Evolutionary conservation across 805 yeast genomes (phyloP).

Genomic region (Starmerella vaccinii): DNA sequence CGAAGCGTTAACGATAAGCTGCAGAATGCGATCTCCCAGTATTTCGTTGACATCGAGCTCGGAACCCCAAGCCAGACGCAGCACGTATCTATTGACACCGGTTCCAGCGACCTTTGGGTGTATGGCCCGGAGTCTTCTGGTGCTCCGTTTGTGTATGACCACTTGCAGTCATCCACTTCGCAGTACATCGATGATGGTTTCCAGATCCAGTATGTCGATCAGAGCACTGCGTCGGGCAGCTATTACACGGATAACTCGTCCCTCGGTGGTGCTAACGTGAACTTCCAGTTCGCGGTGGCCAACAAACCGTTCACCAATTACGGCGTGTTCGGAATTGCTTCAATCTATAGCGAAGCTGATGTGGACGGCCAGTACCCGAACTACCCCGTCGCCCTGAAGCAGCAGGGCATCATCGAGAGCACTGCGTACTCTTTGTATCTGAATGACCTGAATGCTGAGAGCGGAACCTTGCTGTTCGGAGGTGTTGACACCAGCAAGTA

Average conservation of each 20-base stretch:
- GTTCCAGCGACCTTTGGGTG: conserved; percentile 3
- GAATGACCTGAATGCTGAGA: conserved; percentile 25
- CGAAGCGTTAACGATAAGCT: background rate
- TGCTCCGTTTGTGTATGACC: background rate
- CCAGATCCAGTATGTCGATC: background rate
- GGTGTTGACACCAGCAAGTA: conserved; percentile 46
- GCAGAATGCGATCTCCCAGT: background rate
- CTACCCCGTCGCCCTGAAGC: conserved; percentile 30
- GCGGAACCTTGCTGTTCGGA: conserved; percentile 37
- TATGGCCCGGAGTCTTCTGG: conserved; percentile 26
- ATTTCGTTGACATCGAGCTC: conserved; percentile 24
- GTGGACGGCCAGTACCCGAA: conserved; percentile 22
- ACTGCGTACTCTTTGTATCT: conserved; percentile 42
- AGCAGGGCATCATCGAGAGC: conserved; percentile 35
- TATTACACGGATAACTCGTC: background rate
- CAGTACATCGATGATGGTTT: background rate
- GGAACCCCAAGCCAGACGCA: conserved; percentile 53
- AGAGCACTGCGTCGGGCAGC: background rate
- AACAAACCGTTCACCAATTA: background rate
- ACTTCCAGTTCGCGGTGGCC: background rate
- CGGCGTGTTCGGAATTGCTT: conserved; percentile 30
- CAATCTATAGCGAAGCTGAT: conserved; percentile 13
- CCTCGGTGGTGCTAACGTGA: background rate
- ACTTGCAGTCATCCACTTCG: background rate
- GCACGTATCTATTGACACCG: conserved; percentile 26